Evolutionary conservation across 2,329 filamentous ascomycete genomes (phyloP).

Genomic region (Phaeosphaeriaceae sp.): DNA sequence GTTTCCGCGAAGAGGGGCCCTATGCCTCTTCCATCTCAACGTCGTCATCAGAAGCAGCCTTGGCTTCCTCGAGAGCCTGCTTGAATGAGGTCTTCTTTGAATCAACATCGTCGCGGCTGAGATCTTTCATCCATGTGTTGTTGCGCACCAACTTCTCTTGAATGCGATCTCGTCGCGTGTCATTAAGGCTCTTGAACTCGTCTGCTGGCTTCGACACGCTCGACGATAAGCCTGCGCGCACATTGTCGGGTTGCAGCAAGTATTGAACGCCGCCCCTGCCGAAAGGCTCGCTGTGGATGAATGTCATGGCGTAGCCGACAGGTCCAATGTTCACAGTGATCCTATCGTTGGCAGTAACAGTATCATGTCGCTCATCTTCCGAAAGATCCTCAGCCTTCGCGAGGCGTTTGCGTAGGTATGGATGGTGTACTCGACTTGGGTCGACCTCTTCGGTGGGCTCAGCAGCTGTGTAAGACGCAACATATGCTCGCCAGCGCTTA

Average conservation of each 20-base stretch:
- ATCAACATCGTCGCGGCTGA: conserved; percentile 57
- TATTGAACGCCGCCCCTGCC: conserved; percentile 48
- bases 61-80: conserved; percentile 37
- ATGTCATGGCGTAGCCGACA: conserved; percentile 53
- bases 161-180: conserved; percentile 45
- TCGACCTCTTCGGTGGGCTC: conserved; percentile 73
- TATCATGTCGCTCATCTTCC: conserved; percentile 40
- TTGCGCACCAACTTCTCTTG: conserved; percentile 55
- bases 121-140: conserved; percentile 56
- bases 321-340: conserved; percentile 56
- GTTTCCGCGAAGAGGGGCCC: background rate
- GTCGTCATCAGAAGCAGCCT: conserved; percentile 30
- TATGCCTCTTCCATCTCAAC: conserved; percentile 44
- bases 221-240: conserved; percentile 45
- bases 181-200: conserved; percentile 37
- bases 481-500: conserved; percentile 89
- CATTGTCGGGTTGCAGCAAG: conserved; percentile 47
- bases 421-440: conserved; percentile 42
- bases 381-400: conserved; percentile 44
- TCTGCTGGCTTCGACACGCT: conserved; percentile 43
- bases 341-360: conserved; percentile 49
- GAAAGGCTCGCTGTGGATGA: conserved; percentile 49
- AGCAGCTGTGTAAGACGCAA: conserved; percentile 86
- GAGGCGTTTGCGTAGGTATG: conserved; percentile 53
- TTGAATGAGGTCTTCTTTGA: conserved; percentile 49